These are phyloP conservation scores for Rhododendron vialii DNA, from an alignment of 148 eudicot species.

Conservation along the genomic window DNA sequence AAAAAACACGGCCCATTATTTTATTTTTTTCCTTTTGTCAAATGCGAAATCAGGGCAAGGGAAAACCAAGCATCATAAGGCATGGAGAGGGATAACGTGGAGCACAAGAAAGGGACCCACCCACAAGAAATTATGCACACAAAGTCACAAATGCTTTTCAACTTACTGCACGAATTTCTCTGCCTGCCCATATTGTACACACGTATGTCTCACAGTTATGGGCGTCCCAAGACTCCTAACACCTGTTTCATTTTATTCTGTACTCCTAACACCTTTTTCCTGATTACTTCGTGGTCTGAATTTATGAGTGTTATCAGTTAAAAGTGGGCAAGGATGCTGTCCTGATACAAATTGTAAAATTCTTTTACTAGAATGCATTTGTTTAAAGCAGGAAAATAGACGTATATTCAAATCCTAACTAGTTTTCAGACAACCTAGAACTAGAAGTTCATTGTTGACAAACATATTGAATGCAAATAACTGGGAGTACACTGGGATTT, in stretches of 20 bases:
- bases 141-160: background rate
- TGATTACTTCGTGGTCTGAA: background rate
- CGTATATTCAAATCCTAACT: background rate
- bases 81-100: background rate
- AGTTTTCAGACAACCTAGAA: background rate
- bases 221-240: background rate
- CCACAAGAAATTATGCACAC: background rate
- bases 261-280: background rate
- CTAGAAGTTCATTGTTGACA: background rate
- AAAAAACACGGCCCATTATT: background rate
- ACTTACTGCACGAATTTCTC: background rate
- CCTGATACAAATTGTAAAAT: background rate
- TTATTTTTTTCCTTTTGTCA: background rate
- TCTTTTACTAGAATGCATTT: background rate
- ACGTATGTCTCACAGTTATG: background rate
- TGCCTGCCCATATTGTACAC: background rate
- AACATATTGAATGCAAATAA: background rate
- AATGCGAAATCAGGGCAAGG: background rate
- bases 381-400: background rate
- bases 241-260: background rate
- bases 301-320: background rate
- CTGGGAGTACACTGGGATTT: background rate
- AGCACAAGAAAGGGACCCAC: background rate
- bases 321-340: background rate
- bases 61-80: background rate